These are phyloP conservation scores for Picea abies DNA, from an alignment of 83 land plant genomes.

Conservation along the genomic window DNA sequence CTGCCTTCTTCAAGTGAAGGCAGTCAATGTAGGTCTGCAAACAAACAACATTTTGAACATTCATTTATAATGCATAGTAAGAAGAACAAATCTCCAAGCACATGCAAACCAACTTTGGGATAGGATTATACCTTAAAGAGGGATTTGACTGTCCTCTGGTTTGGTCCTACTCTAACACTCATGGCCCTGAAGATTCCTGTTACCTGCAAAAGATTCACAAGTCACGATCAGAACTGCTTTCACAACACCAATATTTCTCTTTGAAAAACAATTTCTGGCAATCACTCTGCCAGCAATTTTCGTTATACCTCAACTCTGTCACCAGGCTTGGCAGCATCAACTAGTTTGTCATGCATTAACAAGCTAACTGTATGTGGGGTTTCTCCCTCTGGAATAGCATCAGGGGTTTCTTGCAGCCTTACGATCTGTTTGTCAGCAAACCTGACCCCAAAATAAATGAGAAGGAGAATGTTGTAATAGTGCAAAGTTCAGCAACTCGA, in stretches of 20 bases:
- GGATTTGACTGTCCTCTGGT: slow-evolving; percentile 91
- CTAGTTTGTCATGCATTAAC: slow-evolving; percentile 94
- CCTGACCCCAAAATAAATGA: slow-evolving; percentile 31
- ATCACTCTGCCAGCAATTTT: background rate
- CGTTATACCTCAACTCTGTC: slow-evolving; percentile 89
- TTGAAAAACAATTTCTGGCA: background rate
- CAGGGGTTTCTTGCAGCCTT: slow-evolving; percentile 97
- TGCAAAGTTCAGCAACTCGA: background rate
- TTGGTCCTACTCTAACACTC: slow-evolving; percentile 90
- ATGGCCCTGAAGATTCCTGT: slow-evolving; percentile 97
- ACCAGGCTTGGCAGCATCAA: slow-evolving; percentile 96
- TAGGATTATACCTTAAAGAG: slow-evolving; percentile 66
- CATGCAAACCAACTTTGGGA: background rate
- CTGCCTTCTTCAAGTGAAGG: slow-evolving; percentile 93
- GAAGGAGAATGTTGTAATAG: background rate
- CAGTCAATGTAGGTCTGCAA: slow-evolving; percentile 97
- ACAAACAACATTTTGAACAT: slow-evolving; percentile 6
- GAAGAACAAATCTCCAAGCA: background rate
- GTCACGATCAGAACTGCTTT: background rate
- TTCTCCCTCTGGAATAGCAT: slow-evolving; percentile 99
- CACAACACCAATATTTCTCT: background rate
- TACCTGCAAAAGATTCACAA: slow-evolving; percentile 35
- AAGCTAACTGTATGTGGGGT: slow-evolving; percentile 98
- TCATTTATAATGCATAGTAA: background rate
- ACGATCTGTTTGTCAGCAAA: slow-evolving; percentile 98